phyloP scores from a whole-genome alignment of 345 rosid genomes.

The Lenwebbia sp. region DNA sequence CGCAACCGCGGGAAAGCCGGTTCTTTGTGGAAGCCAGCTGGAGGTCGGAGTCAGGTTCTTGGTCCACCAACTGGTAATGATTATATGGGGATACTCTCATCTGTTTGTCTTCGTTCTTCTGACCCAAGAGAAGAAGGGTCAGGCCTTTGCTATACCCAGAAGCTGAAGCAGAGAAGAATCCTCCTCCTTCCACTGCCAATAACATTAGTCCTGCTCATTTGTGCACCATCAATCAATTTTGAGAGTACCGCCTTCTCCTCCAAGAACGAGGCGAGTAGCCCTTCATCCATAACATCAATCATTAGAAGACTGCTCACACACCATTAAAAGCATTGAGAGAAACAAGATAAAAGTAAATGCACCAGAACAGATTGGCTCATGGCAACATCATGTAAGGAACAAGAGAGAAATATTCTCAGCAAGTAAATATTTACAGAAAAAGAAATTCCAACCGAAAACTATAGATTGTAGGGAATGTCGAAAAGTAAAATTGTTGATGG shows the following conservation, averaged over 20 bases:
- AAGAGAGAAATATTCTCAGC: not conserved
- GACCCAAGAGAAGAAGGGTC: conserved; percentile 84
- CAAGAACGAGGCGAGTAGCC: not conserved
- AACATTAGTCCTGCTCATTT: conserved; percentile 91
- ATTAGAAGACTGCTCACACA: not conserved
- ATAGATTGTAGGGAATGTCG: not conserved
- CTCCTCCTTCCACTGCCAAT: conserved; percentile 97
- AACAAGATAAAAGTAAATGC: not conserved
- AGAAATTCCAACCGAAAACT: not conserved
- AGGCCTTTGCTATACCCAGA: conserved; percentile 89
- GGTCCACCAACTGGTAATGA: conserved; percentile 91
- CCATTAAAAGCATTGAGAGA: not conserved
- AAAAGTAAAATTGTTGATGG: not conserved
- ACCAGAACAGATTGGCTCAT: not conserved
- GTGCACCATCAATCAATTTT: conserved; percentile 19
- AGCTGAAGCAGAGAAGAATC: conserved; percentile 96
- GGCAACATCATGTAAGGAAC: not conserved
- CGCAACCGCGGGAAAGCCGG: conserved; percentile 76
- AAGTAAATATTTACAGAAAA: not conserved
- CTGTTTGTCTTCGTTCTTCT: conserved; percentile 68
- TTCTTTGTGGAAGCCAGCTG: conserved; percentile 94
- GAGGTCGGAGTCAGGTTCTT: conserved; percentile 64
- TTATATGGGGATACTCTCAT: conserved; percentile 96
- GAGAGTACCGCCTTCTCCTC: conserved; percentile 8
- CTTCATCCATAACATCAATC: not conserved